phyloP scores from a whole-genome alignment of 225 moss, liverwort and hornwort genomes.

The Physcomitrium patens region DNA sequence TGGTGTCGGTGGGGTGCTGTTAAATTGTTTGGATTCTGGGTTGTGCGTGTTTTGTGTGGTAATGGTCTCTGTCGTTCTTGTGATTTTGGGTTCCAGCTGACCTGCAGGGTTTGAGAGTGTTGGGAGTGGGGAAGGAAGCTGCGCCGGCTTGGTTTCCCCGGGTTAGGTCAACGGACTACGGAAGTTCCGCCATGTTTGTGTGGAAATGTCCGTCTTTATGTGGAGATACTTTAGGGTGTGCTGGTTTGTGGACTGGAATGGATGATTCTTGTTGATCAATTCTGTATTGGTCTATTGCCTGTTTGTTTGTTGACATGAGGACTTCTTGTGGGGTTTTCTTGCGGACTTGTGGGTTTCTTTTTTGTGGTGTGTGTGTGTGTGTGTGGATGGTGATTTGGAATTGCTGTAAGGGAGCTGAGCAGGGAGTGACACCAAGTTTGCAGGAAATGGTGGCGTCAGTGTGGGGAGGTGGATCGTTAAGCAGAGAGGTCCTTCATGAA shows the following conservation, averaged over 20 bases:
- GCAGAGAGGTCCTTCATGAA: not conserved
- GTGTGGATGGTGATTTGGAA: not conserved
- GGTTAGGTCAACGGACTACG: conserved; percentile 10
- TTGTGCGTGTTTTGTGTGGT: not conserved
- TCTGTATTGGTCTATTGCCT: not conserved
- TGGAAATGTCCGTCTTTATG: not conserved
- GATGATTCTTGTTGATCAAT: not conserved
- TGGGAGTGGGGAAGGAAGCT: not conserved
- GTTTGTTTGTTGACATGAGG: conserved; percentile 1
- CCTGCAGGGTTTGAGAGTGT: not conserved
- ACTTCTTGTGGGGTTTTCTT: not conserved
- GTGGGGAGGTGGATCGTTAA: not conserved
- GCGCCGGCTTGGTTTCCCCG: not conserved
- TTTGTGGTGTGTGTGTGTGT: not conserved
- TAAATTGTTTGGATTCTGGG: not conserved
- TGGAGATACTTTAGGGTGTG: conserved; percentile 7
- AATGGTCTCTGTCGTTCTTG: conserved; percentile 3
- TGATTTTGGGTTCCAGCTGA: conserved; percentile 17
- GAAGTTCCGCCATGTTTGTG: not conserved
- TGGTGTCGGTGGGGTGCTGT: too few species aligned
- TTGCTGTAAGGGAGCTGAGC: not conserved
- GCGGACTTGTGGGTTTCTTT: not conserved
- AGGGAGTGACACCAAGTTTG: not conserved
- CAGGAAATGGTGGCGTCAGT: conserved; percentile 21
- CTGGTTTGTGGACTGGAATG: conserved; percentile 6